These are phyloP conservation scores for Leucosporidium scottii DNA, from an alignment of 768 basidiomycete genomes.

Conservation along the genomic window DNA sequence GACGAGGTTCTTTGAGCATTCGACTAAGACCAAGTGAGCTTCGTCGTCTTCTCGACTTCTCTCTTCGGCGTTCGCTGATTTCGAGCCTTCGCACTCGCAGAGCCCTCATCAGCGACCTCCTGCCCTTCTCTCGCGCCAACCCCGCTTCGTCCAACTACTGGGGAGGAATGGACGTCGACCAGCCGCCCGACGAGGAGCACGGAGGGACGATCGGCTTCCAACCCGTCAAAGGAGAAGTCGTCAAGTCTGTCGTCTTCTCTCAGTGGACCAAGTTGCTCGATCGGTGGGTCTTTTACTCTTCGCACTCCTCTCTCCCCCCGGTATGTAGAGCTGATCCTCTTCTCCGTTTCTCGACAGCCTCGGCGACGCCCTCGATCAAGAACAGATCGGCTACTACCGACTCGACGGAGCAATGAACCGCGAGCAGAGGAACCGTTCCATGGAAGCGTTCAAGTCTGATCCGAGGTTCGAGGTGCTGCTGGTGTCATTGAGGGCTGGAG, in stretches of 20 bases:
- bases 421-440: constrained; percentile 81
- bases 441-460: constrained; percentile 86
- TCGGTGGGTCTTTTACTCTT: constrained; percentile 28
- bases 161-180: constrained; percentile 62
- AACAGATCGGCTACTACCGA: constrained; percentile 79
- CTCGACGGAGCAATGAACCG: constrained; percentile 98
- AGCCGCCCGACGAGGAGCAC: constrained; percentile 47
- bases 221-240: constrained; percentile 33
- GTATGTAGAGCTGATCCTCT: constrained; percentile 84
- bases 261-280: constrained; percentile 30
- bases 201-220: constrained; percentile 31
- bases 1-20: constrained; percentile 36
- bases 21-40: constrained; percentile 36
- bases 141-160: constrained; percentile 84
- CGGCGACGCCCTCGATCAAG: constrained; percentile 61
- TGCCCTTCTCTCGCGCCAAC: constrained; percentile 73
- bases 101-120: constrained; percentile 68
- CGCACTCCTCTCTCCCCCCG: constrained; percentile 40
- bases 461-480: constrained; percentile 86
- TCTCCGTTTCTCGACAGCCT: constrained; percentile 45
- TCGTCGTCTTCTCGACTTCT: background rate
- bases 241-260: constrained; percentile 97
- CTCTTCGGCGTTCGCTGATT: background rate
- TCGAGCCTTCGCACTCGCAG: constrained; percentile 33
- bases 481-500: constrained; percentile 92